Percentiles rank a stretch among this genome's conserved stretches.
These are phyloP conservation scores for Breynia disticha DNA, from an alignment of 441 rosid genomes.

Conservation along the genomic window DNA sequence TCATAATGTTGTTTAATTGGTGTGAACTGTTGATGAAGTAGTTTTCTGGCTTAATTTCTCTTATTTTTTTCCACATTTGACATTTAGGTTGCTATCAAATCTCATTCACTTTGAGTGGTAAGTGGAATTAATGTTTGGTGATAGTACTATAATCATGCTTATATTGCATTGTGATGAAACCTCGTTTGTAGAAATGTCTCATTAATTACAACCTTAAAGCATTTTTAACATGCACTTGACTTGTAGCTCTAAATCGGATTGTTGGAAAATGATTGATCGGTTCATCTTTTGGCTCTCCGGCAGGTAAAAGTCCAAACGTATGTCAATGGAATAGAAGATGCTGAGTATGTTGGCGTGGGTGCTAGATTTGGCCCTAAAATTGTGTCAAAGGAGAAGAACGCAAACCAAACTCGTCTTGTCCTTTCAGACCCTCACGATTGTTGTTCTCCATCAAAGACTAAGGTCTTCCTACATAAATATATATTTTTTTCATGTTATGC, in stretches of 20 bases:
- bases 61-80: no score
- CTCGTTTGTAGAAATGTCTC: conserved; percentile 1
- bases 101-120: not conserved
- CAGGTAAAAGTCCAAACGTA: conserved; percentile 98
- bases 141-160: no score
- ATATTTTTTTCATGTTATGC: conserved; percentile 5
- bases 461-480: conserved; percentile 34
- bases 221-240: conserved; percentile 3
- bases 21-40: no score
- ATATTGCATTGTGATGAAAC: not conserved
- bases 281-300: not conserved
- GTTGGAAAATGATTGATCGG: conserved; percentile 2
- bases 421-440: conserved; percentile 84
- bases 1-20: no score
- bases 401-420: conserved; percentile 56
- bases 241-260: conserved; percentile 7
- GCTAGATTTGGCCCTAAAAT: conserved; percentile 85
- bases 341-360: conserved; percentile 95
- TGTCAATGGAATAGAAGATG: conserved; percentile 68
- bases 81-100: not conserved
- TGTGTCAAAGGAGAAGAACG: conserved; percentile 91
- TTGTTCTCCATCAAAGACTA: conserved; percentile 51
- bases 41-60: no score
- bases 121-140: no score
- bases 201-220: not conserved